A percentile compares a stretch with the other conserved stretches of the same genome.
phyloP scores from a whole-genome alignment of 2,329 filamentous ascomycete genomes.

The Thelonectria rubi region DNA sequence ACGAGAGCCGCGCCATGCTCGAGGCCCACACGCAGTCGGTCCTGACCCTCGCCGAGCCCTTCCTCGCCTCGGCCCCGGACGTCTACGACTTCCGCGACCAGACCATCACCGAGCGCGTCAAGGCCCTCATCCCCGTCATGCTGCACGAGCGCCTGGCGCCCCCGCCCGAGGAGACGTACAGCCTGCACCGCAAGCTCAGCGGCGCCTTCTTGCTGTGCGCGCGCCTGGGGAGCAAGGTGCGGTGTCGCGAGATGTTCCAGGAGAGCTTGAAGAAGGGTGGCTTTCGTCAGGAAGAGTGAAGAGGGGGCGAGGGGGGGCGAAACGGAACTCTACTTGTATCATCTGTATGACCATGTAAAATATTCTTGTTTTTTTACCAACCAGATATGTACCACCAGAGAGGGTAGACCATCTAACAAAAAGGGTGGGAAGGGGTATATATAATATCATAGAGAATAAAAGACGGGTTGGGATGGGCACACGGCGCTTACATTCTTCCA shows the following conservation, averaged over 20 bases:
- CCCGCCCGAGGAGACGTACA: slow-evolving; percentile 97
- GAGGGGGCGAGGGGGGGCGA: background rate
- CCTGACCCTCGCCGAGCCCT: slow-evolving; percentile 91
- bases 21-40: slow-evolving; percentile 91
- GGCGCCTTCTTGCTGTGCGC: slow-evolving; percentile 95
- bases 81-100: slow-evolving; percentile 93
- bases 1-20: slow-evolving; percentile 85
- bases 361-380: slow-evolving; percentile 19
- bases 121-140: slow-evolving; percentile 91
- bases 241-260: slow-evolving; percentile 82
- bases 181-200: slow-evolving; percentile 91
- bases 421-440: slow-evolving; percentile 16
- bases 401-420: slow-evolving; percentile 19
- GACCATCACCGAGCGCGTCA: slow-evolving; percentile 95
- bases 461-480: slow-evolving; percentile 10
- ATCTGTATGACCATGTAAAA: slow-evolving; percentile 26
- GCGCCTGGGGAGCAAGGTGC: slow-evolving; percentile 81
- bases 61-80: slow-evolving; percentile 77
- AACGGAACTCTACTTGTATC: slow-evolving; percentile 18
- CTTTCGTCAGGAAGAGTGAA: slow-evolving; percentile 32
- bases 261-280: slow-evolving; percentile 56
- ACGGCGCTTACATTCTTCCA: background rate
- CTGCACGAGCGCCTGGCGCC: slow-evolving; percentile 86
- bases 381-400: slow-evolving; percentile 14
- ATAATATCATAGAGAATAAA: slow-evolving; percentile 24